Base-by-base conservation (phyloP, 306 rosid species). In the Gastrolobium villosum region DNA sequence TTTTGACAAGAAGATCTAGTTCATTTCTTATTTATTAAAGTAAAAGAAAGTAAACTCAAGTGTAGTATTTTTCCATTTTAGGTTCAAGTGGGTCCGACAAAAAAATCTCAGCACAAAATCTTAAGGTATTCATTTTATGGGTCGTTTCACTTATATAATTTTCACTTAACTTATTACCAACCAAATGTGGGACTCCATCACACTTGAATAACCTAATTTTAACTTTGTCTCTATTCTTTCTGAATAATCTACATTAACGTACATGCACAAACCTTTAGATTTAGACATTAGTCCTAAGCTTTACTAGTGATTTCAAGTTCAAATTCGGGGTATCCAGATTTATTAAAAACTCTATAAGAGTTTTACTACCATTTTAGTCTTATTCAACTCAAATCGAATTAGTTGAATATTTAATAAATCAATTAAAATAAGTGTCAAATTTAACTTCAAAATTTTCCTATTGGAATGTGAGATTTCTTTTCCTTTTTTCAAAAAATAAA, bases 391-490 rank as follows among this genome's bases (percentile, higher is more conserved):
- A 20, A 20, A 20, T 20, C 26, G 26, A 20, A 20, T 20, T 20
- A 20, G 26, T 20, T 20, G 26, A 20, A 20, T 20, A 20, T 0
- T 20, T 20, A 20, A 20, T 20, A 0, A 20, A 20, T 20, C 26
- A 20, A 20, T 20, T 20, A 20, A 10, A 43, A 54, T 39, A 68
- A 11, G 60, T 48, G n/a, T n/a, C n/a, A n/a, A n/a, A n/a, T 82
- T 35, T 56, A 53, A 20, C 28, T 40, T 28, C 30, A 79, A 36
- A 50, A 3, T 48, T 69, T 75, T 71, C 28, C 50, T 20, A n/a
- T 60, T 37, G 31, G 44, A 76, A 28, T 6, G 53, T 34, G 14
- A 57, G 61, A 65, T 64, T 30, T 72, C 32, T 79, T 67, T 83
- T 79, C 4, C 41, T 5, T 20, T 63, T 52, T 68, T 2, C 10